These are phyloP conservation scores for Yamadazyma ubonensis DNA, from an alignment of 805 yeast genomes.

Conservation along the genomic window DNA sequence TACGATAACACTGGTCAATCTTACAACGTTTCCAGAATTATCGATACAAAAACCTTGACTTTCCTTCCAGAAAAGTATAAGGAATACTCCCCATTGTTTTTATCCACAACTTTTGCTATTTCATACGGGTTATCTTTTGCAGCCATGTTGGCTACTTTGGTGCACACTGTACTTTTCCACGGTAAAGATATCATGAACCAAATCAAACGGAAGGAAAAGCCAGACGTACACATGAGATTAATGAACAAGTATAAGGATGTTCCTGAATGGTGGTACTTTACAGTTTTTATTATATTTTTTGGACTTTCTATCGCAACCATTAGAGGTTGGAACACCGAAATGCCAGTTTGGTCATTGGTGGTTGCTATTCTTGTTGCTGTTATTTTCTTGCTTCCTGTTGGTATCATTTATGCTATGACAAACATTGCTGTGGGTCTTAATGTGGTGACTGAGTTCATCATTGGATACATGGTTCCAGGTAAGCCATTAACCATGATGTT, in stretches of 20 bases:
- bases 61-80: constrained; percentile 50
- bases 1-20: constrained; percentile 50
- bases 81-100: constrained; percentile 61
- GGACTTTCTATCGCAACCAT: constrained; percentile 39
- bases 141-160: constrained; percentile 58
- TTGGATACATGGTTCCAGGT: constrained; percentile 48
- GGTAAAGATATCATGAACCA: constrained; percentile 47
- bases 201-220: constrained; percentile 18
- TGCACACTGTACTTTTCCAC: constrained; percentile 58
- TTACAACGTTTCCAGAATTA: constrained; percentile 52
- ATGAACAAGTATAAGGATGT: constrained; percentile 46
- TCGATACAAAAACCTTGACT: constrained; percentile 33
- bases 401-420: constrained; percentile 35
- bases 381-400: constrained; percentile 41
- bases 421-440: constrained; percentile 27
- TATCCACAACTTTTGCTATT: constrained; percentile 58
- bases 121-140: constrained; percentile 60
- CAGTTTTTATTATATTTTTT: constrained; percentile 19
- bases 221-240: constrained; percentile 49
- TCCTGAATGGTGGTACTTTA: constrained; percentile 45
- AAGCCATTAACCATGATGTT: constrained; percentile 50
- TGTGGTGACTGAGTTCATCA: constrained; percentile 42
- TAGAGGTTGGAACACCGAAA: constrained; percentile 40
- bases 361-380: constrained; percentile 40
- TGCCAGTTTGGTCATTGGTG: constrained; percentile 43